Evolutionary conservation across 2,329 filamentous ascomycete species (phyloP).

Genomic region (Sporothrix euskadiensis): DNA sequence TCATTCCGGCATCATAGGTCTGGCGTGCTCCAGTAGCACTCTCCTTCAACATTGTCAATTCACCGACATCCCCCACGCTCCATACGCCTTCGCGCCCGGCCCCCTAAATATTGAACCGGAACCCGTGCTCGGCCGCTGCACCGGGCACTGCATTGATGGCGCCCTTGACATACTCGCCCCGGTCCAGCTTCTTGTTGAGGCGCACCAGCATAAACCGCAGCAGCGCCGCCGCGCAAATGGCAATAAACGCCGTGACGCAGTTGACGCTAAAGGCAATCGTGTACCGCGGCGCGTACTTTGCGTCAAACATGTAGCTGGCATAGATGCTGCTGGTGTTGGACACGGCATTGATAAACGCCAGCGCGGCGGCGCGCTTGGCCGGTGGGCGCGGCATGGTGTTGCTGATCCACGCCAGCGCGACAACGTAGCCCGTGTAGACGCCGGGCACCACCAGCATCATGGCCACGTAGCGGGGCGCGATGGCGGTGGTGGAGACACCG

Average conservation of each 20-base stretch:
- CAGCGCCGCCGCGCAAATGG: constrained; percentile 63
- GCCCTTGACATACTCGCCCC: constrained; percentile 58
- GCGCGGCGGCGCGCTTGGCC: constrained; percentile 66
- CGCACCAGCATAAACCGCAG: constrained; percentile 63
- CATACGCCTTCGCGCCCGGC: no score
- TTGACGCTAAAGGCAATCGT: constrained; percentile 67
- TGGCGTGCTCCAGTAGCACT: background rate
- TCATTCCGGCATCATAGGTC: background rate
- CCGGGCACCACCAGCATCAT: constrained; percentile 67
- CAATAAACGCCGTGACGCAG: constrained; percentile 63
- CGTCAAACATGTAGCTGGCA: constrained; percentile 52
- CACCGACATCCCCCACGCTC: no score
- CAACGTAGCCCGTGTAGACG: constrained; percentile 64
- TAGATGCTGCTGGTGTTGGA: constrained; percentile 71
- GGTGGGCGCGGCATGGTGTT: constrained; percentile 74
- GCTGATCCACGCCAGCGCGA: constrained; percentile 71
- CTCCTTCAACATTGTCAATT: background rate
- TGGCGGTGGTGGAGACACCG: constrained; percentile 60
- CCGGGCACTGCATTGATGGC: constrained; percentile 59
- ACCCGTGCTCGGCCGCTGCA: constrained; percentile 60
- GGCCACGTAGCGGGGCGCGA: constrained; percentile 64
- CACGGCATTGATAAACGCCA: constrained; percentile 75
- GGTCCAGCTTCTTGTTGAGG: constrained; percentile 69
- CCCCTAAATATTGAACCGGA: constrained; percentile 60
- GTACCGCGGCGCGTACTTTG: constrained; percentile 44